Conservation (phyloP, 2,329 filamentous ascomycete genomes). For the Xylariaceae sp. region DNA sequence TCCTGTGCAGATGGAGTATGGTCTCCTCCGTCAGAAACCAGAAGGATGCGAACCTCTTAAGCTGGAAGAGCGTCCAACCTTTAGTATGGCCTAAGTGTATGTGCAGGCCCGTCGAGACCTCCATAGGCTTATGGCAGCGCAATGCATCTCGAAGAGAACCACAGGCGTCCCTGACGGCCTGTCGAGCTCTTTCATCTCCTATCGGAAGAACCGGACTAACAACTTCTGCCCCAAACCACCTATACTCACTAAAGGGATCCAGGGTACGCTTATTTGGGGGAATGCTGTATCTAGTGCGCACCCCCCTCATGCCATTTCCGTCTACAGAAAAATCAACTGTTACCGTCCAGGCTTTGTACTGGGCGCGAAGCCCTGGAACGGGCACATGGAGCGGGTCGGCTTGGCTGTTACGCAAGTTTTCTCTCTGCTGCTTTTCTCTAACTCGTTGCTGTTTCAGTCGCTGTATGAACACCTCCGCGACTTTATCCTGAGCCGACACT, state of each 20-base stretch:
- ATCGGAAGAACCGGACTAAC: slow-evolving; percentile 28
- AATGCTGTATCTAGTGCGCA: slow-evolving; percentile 25
- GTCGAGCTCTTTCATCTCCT: background rate
- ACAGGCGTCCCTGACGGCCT: slow-evolving; percentile 23
- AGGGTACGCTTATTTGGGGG: background rate
- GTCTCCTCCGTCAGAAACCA: slow-evolving; percentile 28
- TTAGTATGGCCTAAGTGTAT: slow-evolving; percentile 33
- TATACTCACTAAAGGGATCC: slow-evolving; percentile 19
- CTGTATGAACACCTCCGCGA: background rate
- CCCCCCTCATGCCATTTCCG: slow-evolving; percentile 25
- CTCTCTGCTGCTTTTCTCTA: slow-evolving; percentile 8
- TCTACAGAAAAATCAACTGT: slow-evolving; percentile 23
- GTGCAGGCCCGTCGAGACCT: slow-evolving; percentile 30
- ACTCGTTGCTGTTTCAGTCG: background rate
- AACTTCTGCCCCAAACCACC: slow-evolving; percentile 33
- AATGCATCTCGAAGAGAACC: slow-evolving; percentile 22
- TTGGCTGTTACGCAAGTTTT: slow-evolving; percentile 13
- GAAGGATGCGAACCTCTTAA: slow-evolving; percentile 33
- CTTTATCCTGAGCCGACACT: background rate
- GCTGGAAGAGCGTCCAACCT: slow-evolving; percentile 32
- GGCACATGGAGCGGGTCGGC: slow-evolving; percentile 26
- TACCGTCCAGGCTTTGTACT: slow-evolving; percentile 32
- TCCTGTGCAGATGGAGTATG: slow-evolving; percentile 28
- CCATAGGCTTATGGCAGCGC: slow-evolving; percentile 34
- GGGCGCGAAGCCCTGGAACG: background rate